Evolutionary conservation across 352 stramenopile genomes (phyloP).

Genomic region (Pilasporangium apinafurcum): DNA sequence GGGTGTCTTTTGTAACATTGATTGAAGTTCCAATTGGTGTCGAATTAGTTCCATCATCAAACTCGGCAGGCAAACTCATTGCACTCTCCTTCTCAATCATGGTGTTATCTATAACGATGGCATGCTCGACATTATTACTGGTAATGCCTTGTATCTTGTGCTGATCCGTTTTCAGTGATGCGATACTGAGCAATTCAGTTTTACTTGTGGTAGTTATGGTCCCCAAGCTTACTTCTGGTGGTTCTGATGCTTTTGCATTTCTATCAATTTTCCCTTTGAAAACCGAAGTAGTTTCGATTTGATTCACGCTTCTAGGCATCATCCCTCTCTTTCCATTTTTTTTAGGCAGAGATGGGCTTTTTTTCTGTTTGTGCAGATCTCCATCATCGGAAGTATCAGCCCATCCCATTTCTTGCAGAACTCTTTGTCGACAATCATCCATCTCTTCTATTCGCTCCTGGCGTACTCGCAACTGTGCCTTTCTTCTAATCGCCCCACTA

Average conservation of each 20-base stretch:
- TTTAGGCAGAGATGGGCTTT: not conserved
- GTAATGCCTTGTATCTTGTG: no score
- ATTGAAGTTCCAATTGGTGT: no score
- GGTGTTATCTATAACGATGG: no score
- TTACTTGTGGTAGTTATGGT: not conserved
- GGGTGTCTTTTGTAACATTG: no score
- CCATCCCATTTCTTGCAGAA: slow-evolving; percentile 9
- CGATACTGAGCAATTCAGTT: not conserved
- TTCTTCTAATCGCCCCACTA: not conserved
- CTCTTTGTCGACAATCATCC: not conserved
- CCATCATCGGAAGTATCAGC: no score
- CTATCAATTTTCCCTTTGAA: not conserved
- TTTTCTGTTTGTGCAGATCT: not conserved
- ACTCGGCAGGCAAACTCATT: no score
- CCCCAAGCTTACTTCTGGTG: not conserved
- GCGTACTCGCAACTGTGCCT: not conserved
- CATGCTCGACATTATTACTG: no score
- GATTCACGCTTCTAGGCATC: not conserved
- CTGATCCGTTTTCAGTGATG: not conserved
- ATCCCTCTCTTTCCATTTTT: not conserved
- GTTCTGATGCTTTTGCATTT: not conserved
- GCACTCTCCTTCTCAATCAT: no score
- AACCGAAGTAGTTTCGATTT: not conserved
- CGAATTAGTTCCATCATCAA: no score
- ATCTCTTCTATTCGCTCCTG: not conserved